A percentile compares a stretch with the other conserved stretches of the same genome.
Conservation (phyloP, 805 yeast species). For the Tetrapisispora taiwanensis region DNA sequence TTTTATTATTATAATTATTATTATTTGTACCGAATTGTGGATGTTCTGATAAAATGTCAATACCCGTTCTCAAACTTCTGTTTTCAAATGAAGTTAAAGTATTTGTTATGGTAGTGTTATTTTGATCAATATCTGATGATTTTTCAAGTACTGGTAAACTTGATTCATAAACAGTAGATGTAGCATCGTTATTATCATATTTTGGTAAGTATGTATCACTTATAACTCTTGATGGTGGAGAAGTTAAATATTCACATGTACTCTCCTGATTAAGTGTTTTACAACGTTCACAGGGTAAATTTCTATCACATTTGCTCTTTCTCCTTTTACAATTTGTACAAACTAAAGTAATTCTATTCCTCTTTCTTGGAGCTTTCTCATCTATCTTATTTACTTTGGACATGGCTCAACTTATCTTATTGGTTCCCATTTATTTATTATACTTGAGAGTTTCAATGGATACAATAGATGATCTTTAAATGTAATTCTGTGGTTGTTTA, state of each 20-base stretch:
- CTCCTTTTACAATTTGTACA: constrained; percentile 27
- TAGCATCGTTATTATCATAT: too few relatives aligned
- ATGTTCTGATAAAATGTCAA: not conserved
- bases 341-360: constrained; percentile 23
- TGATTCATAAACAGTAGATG: not conserved
- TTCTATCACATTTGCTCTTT: constrained; percentile 25
- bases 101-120: too few relatives aligned
- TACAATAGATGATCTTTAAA: too few relatives aligned
- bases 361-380: not conserved
- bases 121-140: not conserved
- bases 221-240: not conserved
- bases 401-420: too few relatives aligned
- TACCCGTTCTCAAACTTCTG: not conserved
- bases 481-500: too few relatives aligned
- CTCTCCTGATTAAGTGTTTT: constrained; percentile 13
- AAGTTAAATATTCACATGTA: constrained; percentile 12
- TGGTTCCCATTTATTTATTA: too few relatives aligned
- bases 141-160: not conserved
- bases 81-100: not conserved
- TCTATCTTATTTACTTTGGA: too few relatives aligned
- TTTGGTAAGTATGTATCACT: too few relatives aligned
- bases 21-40: too few relatives aligned
- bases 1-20: not conserved
- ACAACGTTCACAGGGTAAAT: constrained; percentile 22
- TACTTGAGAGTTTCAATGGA: too few relatives aligned